A percentile compares a stretch with the other conserved stretches of the same genome.
These are phyloP conservation scores for Cyberlindnera americana DNA, from an alignment of 805 yeast species.

Conservation along the genomic window DNA sequence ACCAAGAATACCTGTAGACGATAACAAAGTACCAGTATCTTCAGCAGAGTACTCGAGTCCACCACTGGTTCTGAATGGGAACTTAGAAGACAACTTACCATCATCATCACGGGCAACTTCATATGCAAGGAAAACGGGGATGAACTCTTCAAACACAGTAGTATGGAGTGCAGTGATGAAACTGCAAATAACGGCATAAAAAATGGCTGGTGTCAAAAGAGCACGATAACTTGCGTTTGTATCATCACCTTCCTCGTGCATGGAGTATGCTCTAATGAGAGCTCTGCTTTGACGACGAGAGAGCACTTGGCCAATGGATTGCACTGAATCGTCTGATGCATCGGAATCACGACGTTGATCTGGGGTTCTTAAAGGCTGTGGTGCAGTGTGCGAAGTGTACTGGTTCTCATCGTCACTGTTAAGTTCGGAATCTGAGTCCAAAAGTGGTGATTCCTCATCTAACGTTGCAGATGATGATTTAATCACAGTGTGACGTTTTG, in stretches of 20 bases:
- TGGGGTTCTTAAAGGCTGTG: neutral
- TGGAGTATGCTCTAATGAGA: constrained; percentile 31
- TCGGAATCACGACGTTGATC: constrained; percentile 1
- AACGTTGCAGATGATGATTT: too few species aligned
- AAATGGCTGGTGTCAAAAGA: constrained; percentile 30
- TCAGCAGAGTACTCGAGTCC: constrained; percentile 48
- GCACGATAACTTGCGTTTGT: constrained; percentile 21
- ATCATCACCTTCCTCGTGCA: constrained; percentile 30
- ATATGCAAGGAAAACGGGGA: constrained; percentile 52
- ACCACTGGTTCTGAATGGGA: constrained; percentile 49
- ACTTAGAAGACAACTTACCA: constrained; percentile 30
- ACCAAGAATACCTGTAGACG: constrained; percentile 52
- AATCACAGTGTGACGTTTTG: too few species aligned
- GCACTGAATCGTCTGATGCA: constrained; percentile 24
- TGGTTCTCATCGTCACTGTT: constrained; percentile 4
- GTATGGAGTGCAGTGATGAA: constrained; percentile 45
- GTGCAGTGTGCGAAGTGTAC: neutral
- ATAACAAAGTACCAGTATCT: constrained; percentile 47
- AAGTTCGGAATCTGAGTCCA: constrained; percentile 5
- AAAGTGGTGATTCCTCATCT: constrained; percentile 13
- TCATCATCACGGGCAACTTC: constrained; percentile 27
- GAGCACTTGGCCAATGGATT: constrained; percentile 24
- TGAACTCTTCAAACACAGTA: constrained; percentile 48
- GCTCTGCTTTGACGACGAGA: constrained; percentile 33
- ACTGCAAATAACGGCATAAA: constrained; percentile 35